These are phyloP conservation scores for Colletotrichum sp. DNA, from an alignment of 2,329 filamentous ascomycete genomes.

Conservation along the genomic window DNA sequence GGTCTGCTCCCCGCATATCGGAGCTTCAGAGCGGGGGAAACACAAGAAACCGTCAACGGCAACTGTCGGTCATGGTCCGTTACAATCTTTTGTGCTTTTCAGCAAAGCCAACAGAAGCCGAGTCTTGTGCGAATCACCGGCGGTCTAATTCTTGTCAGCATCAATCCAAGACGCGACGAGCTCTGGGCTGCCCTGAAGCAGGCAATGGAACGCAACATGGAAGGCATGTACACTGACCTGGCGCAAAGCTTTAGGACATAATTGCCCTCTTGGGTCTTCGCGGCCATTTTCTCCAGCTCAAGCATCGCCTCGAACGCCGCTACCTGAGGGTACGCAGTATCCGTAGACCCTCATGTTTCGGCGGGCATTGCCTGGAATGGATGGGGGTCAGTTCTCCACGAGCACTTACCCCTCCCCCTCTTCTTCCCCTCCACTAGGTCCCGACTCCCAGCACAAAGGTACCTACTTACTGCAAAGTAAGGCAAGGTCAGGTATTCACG, in stretches of 20 bases:
- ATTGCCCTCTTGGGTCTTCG: constrained; percentile 8
- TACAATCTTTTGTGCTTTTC: not conserved
- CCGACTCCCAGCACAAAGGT: not conserved
- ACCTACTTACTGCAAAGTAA: not conserved
- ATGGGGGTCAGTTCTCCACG: not conserved
- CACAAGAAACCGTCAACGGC: not conserved
- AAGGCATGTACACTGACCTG: not conserved
- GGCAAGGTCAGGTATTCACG: not conserved
- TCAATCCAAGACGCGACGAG: not conserved
- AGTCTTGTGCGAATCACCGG: not conserved
- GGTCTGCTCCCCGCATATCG: constrained; percentile 6
- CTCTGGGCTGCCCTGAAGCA: not conserved
- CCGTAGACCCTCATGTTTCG: not conserved
- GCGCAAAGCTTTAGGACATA: not conserved
- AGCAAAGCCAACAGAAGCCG: not conserved
- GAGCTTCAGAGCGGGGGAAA: not conserved
- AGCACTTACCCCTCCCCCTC: constrained; percentile 2
- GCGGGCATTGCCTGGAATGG: constrained; percentile 12
- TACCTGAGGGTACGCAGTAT: not conserved
- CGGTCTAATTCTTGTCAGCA: not conserved
- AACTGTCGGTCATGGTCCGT: not conserved
- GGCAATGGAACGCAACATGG: not conserved
- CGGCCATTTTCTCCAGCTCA: constrained; percentile 5
- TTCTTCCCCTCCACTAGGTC: not conserved
- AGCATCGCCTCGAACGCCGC: not conserved